Base-by-base conservation (phyloP, 2,329 filamentous ascomycete genomes). In the Ophiocordyceps robertsii region DNA sequence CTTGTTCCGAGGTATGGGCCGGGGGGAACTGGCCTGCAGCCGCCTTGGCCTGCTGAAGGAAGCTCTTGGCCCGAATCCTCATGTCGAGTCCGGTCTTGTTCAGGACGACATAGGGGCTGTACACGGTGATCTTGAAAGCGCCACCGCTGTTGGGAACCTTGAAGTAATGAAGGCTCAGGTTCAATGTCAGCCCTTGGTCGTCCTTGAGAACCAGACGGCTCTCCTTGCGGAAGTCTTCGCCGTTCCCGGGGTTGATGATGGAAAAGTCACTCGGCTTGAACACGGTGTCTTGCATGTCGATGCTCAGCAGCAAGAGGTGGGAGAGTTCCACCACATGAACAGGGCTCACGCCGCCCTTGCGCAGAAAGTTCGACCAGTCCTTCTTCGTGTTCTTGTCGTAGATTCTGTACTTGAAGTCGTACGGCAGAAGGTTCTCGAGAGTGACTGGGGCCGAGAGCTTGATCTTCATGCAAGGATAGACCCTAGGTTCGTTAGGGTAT, bases 301-400 rank as follows among this genome's bases (percentile, higher is more conserved):
- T 76, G 54, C 90, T 96, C 53, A 98, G 75, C 29, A 98, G 70
- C 3, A 98, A 72, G 9, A 98, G 70, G 62, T 96, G 93, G 1
- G 90, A 95, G 17, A 98, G 70, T 62, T 98, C 90, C 16, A 96
- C 90, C 10, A 96, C 89, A 58, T 98, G 92, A 0, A 98, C 89
- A 1, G 93, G 93, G 58, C 92, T 98, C 44, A 96, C 82, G 13
- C 93, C 93, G 24, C 93, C 92, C 62, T 95, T 96, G 44, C 92
- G 80, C 38, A 98, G 67, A 65, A 98, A 98, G 60, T 98, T 98
- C 5, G 87, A 93, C 92, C 92, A 98, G 59, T 98, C 92, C 59
- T 93, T 95, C 69, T 90, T 93, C 0, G 89, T 95, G 60, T 95
- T 93, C 67, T 93, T 95, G 67, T 98, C 92, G 56, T 96, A 98